Base-by-base conservation (phyloP, 2,329 filamentous ascomycete genomes). In the Aspergillus brasiliensis region DNA sequence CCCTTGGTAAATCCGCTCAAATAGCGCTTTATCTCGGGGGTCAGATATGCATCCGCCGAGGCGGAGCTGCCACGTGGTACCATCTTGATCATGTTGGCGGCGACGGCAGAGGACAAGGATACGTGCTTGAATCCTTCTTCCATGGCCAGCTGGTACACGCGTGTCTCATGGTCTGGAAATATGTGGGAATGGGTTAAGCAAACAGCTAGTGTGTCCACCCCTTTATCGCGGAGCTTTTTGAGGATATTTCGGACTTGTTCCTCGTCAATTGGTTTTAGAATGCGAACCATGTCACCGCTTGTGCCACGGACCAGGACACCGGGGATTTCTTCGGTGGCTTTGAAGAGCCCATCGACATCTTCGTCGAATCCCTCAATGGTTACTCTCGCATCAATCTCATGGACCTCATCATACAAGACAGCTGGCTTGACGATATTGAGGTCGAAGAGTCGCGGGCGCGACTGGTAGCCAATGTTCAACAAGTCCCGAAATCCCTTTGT, bases 401-500 rank as follows among this genome's bases (percentile, higher is more conserved):
- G 57, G 5, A 68, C 65, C n/a, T 68, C 62, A 10, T 65, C 62
- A 23, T 69, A 68, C 25, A 71, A 34, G 4, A 65, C 51, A 28
- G 94, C 91, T 0, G 91, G 91, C 73, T 92, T 92, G 65, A 84
- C 82, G 65, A 96, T 94, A 21, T 89, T 90, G 49, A 96, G 80
- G 69, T 95, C 91, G 69, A 96, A 96, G 62, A 96, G 94, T 71
- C 88, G 88, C 23, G 92, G 92, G 47, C 92, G 82, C 23, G 88
- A 90, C 79, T 96, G 92, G 74, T 95, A 95, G n/a, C 92, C 92
- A 71, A 96, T 96, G 34, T 86, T 84, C 25, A 96, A 79, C 64
- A 91, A 92, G 74, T 96, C 91, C 64, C 86, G 87, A 80, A 96
- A 96, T 0, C 92, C 92, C 67, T 87, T 88, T 1, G 91, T 96